phyloP scores from a whole-genome alignment of 257 asterid genomes.

The Solanum stenotomum region DNA sequence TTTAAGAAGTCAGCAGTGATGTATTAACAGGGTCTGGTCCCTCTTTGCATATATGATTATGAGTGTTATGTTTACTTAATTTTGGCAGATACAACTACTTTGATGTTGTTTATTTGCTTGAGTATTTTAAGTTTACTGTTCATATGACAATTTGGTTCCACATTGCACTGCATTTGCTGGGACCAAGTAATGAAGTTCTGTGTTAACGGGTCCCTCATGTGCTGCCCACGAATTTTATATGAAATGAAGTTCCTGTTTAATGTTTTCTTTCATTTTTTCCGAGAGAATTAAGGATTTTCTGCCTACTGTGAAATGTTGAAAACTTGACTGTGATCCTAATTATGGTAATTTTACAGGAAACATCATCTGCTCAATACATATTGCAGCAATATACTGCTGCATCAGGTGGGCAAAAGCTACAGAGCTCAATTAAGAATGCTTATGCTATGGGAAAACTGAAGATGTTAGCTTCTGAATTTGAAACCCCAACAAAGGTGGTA shows the following conservation, averaged over 20 bases:
- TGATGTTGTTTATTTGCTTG: background rate
- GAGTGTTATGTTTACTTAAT: background rate
- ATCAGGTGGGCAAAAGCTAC: constrained; percentile 74
- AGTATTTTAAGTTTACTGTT: background rate
- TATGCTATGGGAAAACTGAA: constrained; percentile 86
- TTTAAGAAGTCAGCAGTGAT: background rate
- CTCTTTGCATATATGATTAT: background rate
- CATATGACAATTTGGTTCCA: background rate
- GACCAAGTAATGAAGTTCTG: background rate
- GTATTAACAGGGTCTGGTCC: background rate
- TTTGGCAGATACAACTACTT: background rate
- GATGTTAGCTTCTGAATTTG: constrained; percentile 89
- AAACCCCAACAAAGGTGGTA: constrained; percentile 76
- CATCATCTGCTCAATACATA: constrained; percentile 84
- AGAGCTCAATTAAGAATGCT: constrained; percentile 57
- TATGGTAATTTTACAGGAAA: constrained; percentile 47
- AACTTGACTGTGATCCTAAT: background rate
- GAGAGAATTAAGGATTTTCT: background rate
- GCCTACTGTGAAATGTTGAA: background rate
- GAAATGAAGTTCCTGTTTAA: background rate
- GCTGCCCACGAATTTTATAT: background rate
- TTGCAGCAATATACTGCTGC: constrained; percentile 88
- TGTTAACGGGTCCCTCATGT: background rate
- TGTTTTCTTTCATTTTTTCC: background rate
- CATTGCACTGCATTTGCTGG: background rate